These are phyloP conservation scores for Mycosphaerella sp. DNA, from an alignment of 2,329 filamentous ascomycete genomes.

Conservation along the genomic window DNA sequence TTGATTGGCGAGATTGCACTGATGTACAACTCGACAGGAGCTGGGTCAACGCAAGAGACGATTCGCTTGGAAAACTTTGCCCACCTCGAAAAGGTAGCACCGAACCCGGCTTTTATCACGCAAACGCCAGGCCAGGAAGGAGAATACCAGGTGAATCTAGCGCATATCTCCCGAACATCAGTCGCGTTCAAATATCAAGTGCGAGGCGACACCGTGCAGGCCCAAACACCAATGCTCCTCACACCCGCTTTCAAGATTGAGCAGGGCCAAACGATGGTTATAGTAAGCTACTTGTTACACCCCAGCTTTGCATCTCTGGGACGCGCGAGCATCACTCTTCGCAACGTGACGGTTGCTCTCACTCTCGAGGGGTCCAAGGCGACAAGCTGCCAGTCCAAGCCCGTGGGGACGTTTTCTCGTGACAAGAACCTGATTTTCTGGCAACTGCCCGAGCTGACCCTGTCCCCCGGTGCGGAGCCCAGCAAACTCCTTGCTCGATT, in stretches of 20 bases:
- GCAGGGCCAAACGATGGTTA: constrained; percentile 74
- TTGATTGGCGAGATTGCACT: constrained; percentile 87
- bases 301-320: constrained; percentile 53
- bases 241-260: constrained; percentile 77
- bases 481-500: constrained; percentile 81
- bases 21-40: constrained; percentile 57
- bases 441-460: constrained; percentile 67
- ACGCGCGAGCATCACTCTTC: constrained; percentile 49
- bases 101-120: constrained; percentile 84
- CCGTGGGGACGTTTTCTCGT: constrained; percentile 68
- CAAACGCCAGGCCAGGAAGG: constrained; percentile 63
- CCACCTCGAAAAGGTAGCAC: constrained; percentile 83
- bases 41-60: constrained; percentile 43
- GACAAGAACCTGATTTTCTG: constrained; percentile 74
- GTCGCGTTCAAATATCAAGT: constrained; percentile 92
- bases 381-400: constrained; percentile 66
- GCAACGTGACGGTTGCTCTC: constrained; percentile 68
- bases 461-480: constrained; percentile 51
- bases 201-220: constrained; percentile 57
- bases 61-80: constrained; percentile 84
- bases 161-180: constrained; percentile 60
- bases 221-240: constrained; percentile 63
- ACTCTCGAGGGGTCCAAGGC: constrained; percentile 62
- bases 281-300: constrained; percentile 80
- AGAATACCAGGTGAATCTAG: constrained; percentile 70